phyloP scores from a whole-genome alignment of 2,329 filamentous ascomycete species.

The Neofusicoccum laricinum region DNA sequence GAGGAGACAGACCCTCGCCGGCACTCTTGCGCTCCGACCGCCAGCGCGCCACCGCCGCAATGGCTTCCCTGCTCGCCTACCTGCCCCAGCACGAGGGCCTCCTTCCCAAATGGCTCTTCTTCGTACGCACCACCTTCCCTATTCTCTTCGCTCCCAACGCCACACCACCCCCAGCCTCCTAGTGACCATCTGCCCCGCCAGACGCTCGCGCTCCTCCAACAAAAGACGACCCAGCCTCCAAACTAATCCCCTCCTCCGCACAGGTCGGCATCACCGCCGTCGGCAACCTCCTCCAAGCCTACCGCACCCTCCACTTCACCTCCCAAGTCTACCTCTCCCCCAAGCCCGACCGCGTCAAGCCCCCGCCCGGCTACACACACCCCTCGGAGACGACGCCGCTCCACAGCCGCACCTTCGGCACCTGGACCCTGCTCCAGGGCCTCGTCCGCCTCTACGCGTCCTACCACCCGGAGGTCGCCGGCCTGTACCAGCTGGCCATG shows the following conservation, averaged over 20 bases:
- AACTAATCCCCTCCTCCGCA: too few relatives aligned
- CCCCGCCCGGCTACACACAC: conserved; percentile 35
- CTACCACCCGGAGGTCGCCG: conserved; percentile 71
- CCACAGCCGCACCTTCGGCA: conserved; percentile 76
- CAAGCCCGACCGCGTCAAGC: conserved; percentile 40
- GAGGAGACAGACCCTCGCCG: background rate
- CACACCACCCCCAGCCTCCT: background rate
- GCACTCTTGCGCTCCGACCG: background rate
- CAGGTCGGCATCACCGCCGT: conserved; percentile 81
- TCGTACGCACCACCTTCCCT: conserved; percentile 45
- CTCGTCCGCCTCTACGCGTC: conserved; percentile 79
- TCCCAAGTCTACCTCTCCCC: conserved; percentile 80
- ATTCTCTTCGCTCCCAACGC: background rate
- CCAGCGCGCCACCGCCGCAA: conserved; percentile 15
- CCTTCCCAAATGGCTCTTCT: conserved; percentile 63
- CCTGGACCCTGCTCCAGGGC: conserved; percentile 78
- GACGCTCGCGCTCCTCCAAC: background rate
- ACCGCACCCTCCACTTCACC: conserved; percentile 75
- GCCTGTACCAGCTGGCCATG: conserved; percentile 75
- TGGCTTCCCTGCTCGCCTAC: conserved; percentile 37
- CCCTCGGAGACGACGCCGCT: conserved; percentile 65
- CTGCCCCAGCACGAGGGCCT: conserved; percentile 49
- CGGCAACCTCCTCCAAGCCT: conserved; percentile 82
- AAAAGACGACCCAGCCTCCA: too few relatives aligned
- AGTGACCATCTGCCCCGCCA: background rate